Evolutionary conservation across 2,329 filamentous ascomycete species (phyloP).

Genomic region (Chaetomiaceae sp.): DNA sequence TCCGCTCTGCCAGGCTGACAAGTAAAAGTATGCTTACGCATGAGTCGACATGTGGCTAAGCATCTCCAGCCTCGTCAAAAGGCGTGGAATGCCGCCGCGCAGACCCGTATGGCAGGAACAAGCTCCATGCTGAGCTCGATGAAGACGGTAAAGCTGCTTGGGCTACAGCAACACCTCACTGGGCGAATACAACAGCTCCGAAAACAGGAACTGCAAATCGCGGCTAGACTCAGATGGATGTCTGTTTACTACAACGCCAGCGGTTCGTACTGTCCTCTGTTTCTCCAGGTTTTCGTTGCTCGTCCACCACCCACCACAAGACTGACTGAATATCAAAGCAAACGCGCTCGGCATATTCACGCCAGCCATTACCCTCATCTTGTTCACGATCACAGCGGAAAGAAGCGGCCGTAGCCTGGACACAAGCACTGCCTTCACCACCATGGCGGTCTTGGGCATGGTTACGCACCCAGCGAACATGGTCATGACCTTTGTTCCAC

Average conservation of each 20-base stretch:
- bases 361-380: slow-evolving; percentile 33
- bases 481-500: slow-evolving; percentile 37
- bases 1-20: too few species aligned
- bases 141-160: slow-evolving; percentile 38
- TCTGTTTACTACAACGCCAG: slow-evolving; percentile 36
- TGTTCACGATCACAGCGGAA: slow-evolving; percentile 29
- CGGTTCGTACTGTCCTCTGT: slow-evolving; percentile 29
- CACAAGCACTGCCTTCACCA: slow-evolving; percentile 35
- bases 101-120: slow-evolving; percentile 33
- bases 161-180: slow-evolving; percentile 24
- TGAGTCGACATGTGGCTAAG: slow-evolving; percentile 36
- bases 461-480: slow-evolving; percentile 39
- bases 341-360: slow-evolving; percentile 39
- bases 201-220: slow-evolving; percentile 29
- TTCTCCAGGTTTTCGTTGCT: not conserved
- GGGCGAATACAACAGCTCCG: slow-evolving; percentile 25
- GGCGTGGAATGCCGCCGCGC: slow-evolving; percentile 37
- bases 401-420: slow-evolving; percentile 24
- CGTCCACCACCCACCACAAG: not conserved
- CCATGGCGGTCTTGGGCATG: slow-evolving; percentile 33
- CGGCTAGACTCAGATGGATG: slow-evolving; percentile 34
- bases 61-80: slow-evolving; percentile 32
- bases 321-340: slow-evolving; percentile 22
- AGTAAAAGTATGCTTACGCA: slow-evolving; percentile 39
- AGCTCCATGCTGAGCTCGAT: slow-evolving; percentile 32